These are phyloP conservation scores for Cantharellus cinnabarinus DNA, from an alignment of 768 basidiomycete genomes.

Conservation along the genomic window DNA sequence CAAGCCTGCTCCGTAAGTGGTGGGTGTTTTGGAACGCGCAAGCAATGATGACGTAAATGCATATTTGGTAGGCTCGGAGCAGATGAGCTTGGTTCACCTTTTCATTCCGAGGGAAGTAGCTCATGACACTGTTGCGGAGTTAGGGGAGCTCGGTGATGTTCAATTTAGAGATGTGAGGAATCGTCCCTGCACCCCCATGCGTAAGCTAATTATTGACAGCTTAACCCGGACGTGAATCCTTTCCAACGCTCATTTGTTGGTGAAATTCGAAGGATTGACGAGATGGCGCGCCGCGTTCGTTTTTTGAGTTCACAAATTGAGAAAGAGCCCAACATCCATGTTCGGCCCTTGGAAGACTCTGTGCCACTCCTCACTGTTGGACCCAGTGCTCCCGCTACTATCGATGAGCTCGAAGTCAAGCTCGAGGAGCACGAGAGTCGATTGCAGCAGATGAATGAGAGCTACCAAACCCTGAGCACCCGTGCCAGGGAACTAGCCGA, in stretches of 20 bases:
- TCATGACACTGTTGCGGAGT: slow-evolving; percentile 87
- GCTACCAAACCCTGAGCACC: slow-evolving; percentile 74
- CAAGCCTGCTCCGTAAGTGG: slow-evolving; percentile 11
- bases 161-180: slow-evolving; percentile 85
- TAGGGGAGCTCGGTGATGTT: slow-evolving; percentile 87
- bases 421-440: slow-evolving; percentile 73
- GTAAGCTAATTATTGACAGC: slow-evolving; percentile 22
- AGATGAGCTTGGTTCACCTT: slow-evolving; percentile 95
- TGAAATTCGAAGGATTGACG: slow-evolving; percentile 85
- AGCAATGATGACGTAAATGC: background rate
- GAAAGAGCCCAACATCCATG: slow-evolving; percentile 48
- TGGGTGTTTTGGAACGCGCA: background rate
- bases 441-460: slow-evolving; percentile 76
- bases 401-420: slow-evolving; percentile 81
- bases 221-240: slow-evolving; percentile 87
- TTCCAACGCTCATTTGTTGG: slow-evolving; percentile 98
- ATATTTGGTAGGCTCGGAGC: slow-evolving; percentile 60
- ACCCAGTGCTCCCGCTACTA: slow-evolving; percentile 77
- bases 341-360: slow-evolving; percentile 73
- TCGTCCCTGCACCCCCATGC: slow-evolving; percentile 1
- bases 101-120: slow-evolving; percentile 94
- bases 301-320: slow-evolving; percentile 77
- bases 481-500: slow-evolving; percentile 74
- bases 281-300: slow-evolving; percentile 85
- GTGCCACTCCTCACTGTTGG: slow-evolving; percentile 75